These are phyloP conservation scores for Solanum gracilifrons DNA, from an alignment of 257 asterid species.

Conservation along the genomic window DNA sequence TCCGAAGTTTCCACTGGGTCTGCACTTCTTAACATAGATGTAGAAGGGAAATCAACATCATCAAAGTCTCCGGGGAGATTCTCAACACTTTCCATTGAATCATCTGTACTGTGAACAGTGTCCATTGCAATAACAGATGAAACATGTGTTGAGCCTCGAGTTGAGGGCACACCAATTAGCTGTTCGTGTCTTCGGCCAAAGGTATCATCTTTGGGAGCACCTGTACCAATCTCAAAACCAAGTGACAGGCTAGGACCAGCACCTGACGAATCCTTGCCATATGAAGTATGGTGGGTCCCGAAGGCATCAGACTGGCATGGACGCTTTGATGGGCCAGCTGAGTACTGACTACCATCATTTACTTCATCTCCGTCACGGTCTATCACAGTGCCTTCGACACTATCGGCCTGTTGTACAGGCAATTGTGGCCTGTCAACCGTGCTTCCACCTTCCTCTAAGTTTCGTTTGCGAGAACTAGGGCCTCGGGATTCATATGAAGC, in stretches of 20 bases:
- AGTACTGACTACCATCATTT: conserved; percentile 70
- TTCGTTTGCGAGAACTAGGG: conserved; percentile 87
- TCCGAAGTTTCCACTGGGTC: conserved; percentile 76
- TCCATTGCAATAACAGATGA: conserved; percentile 99
- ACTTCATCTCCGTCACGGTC: conserved; percentile 99
- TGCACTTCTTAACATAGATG: conserved; percentile 48
- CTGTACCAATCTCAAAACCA: conserved; percentile 52
- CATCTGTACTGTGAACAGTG: conserved; percentile 64
- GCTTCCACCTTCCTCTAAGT: conserved; percentile 97
- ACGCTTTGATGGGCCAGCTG: conserved; percentile 87
- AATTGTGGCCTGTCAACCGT: conserved; percentile 81
- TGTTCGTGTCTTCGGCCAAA: conserved; percentile 51
- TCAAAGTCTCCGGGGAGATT: conserved; percentile 73
- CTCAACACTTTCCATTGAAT: conserved; percentile 98
- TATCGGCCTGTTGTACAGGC: conserved; percentile 69
- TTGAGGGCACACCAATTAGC: conserved; percentile 40
- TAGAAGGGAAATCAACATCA: conserved; percentile 69
- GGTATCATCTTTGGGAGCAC: conserved; percentile 42
- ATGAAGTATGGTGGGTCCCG: conserved; percentile 31
- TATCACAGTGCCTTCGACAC: conserved; percentile 94
- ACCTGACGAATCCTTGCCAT: conserved; percentile 51
- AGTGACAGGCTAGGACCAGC: conserved; percentile 88
- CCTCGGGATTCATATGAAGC: conserved; percentile 93
- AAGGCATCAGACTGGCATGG: conserved; percentile 44
- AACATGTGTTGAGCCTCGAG: conserved; percentile 64